Evolutionary conservation across 306 rosid species (phyloP).

Genomic region (Medicago lupulina): DNA sequence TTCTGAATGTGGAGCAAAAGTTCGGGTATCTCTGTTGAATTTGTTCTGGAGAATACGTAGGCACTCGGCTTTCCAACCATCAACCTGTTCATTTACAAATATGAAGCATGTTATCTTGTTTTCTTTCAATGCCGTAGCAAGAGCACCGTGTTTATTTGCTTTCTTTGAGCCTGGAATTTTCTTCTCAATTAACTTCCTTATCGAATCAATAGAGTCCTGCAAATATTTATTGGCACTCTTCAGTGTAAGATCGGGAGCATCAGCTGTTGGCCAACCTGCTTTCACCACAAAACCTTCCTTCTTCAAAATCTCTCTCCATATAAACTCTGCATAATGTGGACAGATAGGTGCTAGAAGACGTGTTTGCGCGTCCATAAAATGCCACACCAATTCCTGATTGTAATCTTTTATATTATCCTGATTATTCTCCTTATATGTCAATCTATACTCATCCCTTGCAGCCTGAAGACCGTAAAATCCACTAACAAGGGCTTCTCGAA

Average conservation of each 20-base stretch:
- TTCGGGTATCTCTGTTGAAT: slow-evolving; percentile 51
- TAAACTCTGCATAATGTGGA: slow-evolving; percentile 85
- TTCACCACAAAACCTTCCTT: slow-evolving; percentile 78
- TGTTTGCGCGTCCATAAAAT: slow-evolving; percentile 88
- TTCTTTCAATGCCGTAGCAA: slow-evolving; percentile 31
- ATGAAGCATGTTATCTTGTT: slow-evolving; percentile 59
- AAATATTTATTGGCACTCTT: slow-evolving; percentile 77
- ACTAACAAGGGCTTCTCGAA: slow-evolving; percentile 81
- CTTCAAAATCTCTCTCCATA: slow-evolving; percentile 80
- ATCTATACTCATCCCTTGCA: slow-evolving; percentile 87
- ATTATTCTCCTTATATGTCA: slow-evolving; percentile 70
- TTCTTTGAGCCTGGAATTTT: slow-evolving; percentile 55
- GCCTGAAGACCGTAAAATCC: slow-evolving; percentile 86
- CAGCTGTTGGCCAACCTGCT: slow-evolving; percentile 85
- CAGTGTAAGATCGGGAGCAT: slow-evolving; percentile 66
- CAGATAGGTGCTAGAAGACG: slow-evolving; percentile 86
- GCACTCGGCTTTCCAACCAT: slow-evolving; percentile 88
- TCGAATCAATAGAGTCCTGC: slow-evolving; percentile 71
- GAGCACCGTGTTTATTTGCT: slow-evolving; percentile 35
- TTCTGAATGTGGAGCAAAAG: slow-evolving; percentile 60
- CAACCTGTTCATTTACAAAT: slow-evolving; percentile 76
- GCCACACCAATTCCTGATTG: slow-evolving; percentile 72
- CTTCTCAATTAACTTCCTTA: slow-evolving; percentile 83
- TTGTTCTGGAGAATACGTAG: slow-evolving; percentile 63
- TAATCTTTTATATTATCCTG: slow-evolving; percentile 59